Percentiles rank a stretch among this genome's conserved stretches.
These are phyloP conservation scores for Cordyceps cateniannulata DNA, from an alignment of 2,329 filamentous ascomycete genomes.

Conservation along the genomic window DNA sequence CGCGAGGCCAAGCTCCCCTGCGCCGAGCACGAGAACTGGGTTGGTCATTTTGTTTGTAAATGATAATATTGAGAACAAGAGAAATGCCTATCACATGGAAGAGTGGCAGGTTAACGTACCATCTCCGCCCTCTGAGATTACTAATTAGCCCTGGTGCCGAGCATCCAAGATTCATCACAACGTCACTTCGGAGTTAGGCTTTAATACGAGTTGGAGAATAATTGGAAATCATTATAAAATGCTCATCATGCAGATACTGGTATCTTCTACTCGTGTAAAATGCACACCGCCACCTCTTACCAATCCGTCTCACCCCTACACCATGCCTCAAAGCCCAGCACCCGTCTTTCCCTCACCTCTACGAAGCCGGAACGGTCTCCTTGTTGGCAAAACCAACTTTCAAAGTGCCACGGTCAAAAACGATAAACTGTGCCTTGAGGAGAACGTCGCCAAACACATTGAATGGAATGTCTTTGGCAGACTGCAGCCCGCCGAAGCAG, in stretches of 20 bases:
- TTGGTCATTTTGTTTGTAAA: neutral
- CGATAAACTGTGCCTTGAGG: conserved; percentile 39
- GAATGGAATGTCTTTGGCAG: conserved; percentile 29
- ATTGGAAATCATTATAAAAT: too few species aligned
- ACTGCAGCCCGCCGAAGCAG: conserved; percentile 34
- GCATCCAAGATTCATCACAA: neutral
- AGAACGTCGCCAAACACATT: conserved; percentile 35
- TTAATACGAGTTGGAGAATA: neutral
- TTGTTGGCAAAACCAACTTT: conserved; percentile 35
- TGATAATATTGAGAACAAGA: neutral
- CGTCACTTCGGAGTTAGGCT: neutral
- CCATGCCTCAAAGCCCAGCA: neutral
- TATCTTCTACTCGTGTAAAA: neutral
- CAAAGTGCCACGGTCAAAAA: conserved; percentile 29
- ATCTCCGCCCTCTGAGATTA: too few species aligned
- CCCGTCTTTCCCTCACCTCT: neutral
- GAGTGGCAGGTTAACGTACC: neutral
- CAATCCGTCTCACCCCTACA: too few species aligned
- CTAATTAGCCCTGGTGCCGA: neutral
- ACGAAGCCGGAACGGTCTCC: conserved; percentile 13
- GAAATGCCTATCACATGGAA: neutral
- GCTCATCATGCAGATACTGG: neutral
- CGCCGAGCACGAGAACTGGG: too few species aligned
- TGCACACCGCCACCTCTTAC: neutral
- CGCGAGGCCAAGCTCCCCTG: too few species aligned